Percentiles rank a stretch among this genome's conserved stretches.
These are phyloP conservation scores for Fusarium sp. DNA, from an alignment of 2,329 filamentous ascomycete species.

Conservation along the genomic window DNA sequence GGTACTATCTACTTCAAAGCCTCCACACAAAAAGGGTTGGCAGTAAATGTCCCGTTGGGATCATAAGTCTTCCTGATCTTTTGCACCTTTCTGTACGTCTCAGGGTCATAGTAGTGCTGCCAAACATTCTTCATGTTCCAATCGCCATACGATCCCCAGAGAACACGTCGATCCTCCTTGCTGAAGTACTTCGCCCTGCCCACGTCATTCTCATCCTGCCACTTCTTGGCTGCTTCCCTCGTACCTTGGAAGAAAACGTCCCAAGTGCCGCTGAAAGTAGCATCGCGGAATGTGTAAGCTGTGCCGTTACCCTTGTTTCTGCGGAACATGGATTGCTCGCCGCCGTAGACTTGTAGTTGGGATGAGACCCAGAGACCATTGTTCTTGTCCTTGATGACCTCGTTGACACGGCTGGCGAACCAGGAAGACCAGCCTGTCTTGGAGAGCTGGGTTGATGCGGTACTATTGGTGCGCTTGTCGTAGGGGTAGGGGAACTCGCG, in stretches of 20 bases:
- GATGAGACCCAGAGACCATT: neutral
- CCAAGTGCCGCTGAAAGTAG: neutral
- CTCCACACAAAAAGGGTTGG: neutral
- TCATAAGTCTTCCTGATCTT: neutral
- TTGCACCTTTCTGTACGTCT: neutral
- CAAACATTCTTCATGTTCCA: neutral
- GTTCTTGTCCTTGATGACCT: rapidly evolving
- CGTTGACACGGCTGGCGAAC: rapidly evolving
- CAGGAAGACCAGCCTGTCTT: neutral
- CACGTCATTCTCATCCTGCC: neutral
- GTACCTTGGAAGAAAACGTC: neutral
- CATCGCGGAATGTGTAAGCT: neutral
- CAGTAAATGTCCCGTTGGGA: neutral
- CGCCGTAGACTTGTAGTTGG: neutral
- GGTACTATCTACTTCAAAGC: too few relatives aligned
- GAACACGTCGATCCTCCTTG: neutral
- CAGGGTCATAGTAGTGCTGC: neutral
- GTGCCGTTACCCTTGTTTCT: neutral
- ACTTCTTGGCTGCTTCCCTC: rapidly evolving
- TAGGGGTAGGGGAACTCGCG: neutral
- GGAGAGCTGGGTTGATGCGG: neutral
- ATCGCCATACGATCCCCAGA: neutral
- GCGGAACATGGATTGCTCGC: neutral
- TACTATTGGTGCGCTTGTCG: neutral
- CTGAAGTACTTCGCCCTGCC: neutral